A percentile compares a stretch with the other conserved stretches of the same genome.
These are phyloP conservation scores for Suhomyces kilbournensis DNA, from an alignment of 805 yeast genomes.

Conservation along the genomic window DNA sequence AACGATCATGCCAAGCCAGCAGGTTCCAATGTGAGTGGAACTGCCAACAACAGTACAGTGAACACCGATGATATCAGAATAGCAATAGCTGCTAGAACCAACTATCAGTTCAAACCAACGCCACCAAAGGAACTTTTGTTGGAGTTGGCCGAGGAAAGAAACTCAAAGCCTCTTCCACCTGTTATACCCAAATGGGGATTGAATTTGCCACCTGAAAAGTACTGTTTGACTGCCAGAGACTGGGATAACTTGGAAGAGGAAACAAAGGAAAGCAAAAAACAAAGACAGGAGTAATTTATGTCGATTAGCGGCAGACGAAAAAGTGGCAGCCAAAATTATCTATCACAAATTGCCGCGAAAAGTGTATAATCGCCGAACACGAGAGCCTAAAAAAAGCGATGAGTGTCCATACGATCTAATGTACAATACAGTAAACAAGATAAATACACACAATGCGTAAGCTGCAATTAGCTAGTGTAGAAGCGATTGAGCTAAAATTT, in stretches of 20 bases:
- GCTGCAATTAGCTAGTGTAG: not conserved
- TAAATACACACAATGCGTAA: not conserved
- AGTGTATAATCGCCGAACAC: not conserved
- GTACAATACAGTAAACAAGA: not conserved
- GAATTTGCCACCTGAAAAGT: constrained; percentile 95
- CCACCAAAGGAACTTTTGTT: constrained; percentile 90
- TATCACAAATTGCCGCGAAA: not conserved
- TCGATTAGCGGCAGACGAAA: not conserved
- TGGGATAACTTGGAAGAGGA: constrained; percentile 48
- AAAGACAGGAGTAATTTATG: constrained; percentile 1
- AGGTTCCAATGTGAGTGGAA: constrained; percentile 23
- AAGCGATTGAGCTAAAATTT: not conserved
- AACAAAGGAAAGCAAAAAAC: constrained; percentile 13
- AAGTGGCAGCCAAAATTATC: not conserved
- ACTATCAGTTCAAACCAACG: constrained; percentile 89
- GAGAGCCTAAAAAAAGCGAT: not conserved
- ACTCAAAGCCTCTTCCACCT: constrained; percentile 85
- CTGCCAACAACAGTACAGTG: constrained; percentile 47
- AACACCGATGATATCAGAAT: constrained; percentile 87
- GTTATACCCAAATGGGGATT: constrained; percentile 90
- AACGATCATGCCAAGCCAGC: constrained; percentile 70
- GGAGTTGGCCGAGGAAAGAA: constrained; percentile 90
- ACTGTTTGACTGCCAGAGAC: constrained; percentile 81
- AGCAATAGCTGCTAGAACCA: constrained; percentile 92
- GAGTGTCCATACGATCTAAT: not conserved